Evolutionary conservation across 139 green algal species (phyloP).

Genomic region (Edaphochlamys debaryana): DNA sequence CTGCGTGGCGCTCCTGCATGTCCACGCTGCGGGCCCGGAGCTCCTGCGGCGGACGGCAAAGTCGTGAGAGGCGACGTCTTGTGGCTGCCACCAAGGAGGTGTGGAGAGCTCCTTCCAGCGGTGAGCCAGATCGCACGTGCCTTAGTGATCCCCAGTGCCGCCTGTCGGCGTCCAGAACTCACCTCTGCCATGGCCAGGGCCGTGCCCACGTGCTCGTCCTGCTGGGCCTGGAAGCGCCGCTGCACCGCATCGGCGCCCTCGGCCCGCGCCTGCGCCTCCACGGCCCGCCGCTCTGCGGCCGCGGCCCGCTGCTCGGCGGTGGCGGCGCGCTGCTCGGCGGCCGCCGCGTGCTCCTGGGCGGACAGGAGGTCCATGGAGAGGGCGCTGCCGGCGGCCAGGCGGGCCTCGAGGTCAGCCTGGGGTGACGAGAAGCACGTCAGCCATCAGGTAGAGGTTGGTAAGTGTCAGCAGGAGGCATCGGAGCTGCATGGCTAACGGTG

Average conservation of each 20-base stretch:
- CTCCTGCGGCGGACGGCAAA: background rate
- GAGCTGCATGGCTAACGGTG: no score
- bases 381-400: constrained; percentile 12
- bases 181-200: constrained; percentile 14
- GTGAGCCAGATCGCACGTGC: no score
- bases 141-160: no score
- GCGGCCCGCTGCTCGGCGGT: background rate
- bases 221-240: background rate
- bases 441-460: no score
- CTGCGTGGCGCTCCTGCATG: constrained; percentile 4
- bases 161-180: no score
- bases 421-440: background rate
- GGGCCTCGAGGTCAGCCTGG: constrained; percentile 28
- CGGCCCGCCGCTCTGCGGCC: background rate
- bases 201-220: background rate
- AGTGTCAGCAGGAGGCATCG: no score
- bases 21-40: background rate
- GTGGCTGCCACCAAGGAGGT: no score
- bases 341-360: background rate
- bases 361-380: background rate
- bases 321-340: background rate
- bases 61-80: no score
- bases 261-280: background rate
- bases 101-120: no score
- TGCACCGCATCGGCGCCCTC: background rate